Conservation (phyloP, 345 rosid species). For the Xanthoceras sorbifolium region DNA sequence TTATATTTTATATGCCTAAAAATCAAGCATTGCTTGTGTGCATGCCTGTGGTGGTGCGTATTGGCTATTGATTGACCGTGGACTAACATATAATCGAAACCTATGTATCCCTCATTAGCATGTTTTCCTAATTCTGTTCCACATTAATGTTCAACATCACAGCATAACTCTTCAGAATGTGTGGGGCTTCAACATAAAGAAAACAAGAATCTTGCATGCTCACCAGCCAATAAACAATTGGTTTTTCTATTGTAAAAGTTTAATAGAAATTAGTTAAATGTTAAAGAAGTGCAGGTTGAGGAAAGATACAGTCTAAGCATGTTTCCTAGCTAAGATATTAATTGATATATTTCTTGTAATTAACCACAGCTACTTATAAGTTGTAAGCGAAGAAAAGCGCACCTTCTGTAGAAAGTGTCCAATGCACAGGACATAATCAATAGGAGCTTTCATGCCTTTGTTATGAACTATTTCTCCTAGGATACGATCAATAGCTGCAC, state of each 20-base stretch:
- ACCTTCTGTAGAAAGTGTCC: conserved; percentile 61
- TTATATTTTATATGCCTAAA: neutral
- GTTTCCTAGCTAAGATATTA: neutral
- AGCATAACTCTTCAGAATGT: neutral
- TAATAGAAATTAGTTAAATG: neutral
- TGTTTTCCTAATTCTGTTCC: neutral
- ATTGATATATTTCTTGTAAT: neutral
- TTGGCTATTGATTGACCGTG: neutral
- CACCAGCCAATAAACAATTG: neutral
- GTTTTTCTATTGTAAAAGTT: neutral
- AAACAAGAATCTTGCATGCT: neutral
- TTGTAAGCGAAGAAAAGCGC: conserved; percentile 14
- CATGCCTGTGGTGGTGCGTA: neutral
- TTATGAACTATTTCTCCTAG: conserved; percentile 53
- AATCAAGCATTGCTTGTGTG: neutral
- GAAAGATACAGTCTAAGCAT: neutral
- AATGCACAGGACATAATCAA: conserved; percentile 58
- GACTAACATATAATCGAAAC: neutral
- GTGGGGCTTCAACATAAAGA: neutral
- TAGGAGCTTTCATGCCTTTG: conserved; percentile 50
- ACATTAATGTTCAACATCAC: neutral
- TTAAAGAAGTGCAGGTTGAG: neutral
- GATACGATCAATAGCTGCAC: conserved; percentile 62
- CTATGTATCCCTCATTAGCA: neutral
- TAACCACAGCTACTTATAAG: neutral